These are phyloP conservation scores for Periconia digitata DNA, from an alignment of 2,329 filamentous ascomycete genomes.

Conservation along the genomic window DNA sequence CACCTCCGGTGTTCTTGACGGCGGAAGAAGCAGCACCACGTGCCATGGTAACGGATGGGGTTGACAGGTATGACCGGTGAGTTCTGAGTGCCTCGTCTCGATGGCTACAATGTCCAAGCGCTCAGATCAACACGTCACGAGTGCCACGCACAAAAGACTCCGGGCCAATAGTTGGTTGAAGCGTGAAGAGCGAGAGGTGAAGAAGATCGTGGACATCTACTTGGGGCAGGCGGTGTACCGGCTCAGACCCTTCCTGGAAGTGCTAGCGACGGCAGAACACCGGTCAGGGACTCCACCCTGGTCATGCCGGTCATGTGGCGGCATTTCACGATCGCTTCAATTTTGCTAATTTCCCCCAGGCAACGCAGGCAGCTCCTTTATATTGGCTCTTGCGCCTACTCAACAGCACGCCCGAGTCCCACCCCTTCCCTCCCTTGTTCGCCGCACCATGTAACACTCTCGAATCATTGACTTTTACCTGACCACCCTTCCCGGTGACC, in stretches of 20 bases:
- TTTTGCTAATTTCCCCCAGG: not conserved
- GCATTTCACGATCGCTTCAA: constrained; percentile 34
- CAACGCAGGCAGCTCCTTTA: not conserved
- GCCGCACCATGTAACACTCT: too few relatives aligned
- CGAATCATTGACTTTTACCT: too few relatives aligned
- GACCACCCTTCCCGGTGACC: not conserved
- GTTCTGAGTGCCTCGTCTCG: not conserved
- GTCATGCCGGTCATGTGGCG: not conserved
- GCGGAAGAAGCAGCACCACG: constrained; percentile 1
- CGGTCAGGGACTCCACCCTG: not conserved
- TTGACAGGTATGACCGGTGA: constrained; percentile 1
- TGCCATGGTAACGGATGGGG: constrained; percentile 5
- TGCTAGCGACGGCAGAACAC: constrained; percentile 10
- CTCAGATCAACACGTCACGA: not conserved
- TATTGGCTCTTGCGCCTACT: not conserved
- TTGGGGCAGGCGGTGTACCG: constrained; percentile 29
- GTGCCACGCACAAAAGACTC: not conserved
- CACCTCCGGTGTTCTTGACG: not conserved
- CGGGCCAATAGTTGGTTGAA: not conserved
- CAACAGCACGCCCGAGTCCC: too few relatives aligned
- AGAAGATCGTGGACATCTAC: constrained; percentile 3
- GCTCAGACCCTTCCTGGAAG: not conserved
- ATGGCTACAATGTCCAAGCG: not conserved
- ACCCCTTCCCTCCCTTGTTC: too few relatives aligned
- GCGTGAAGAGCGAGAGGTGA: not conserved